Evolutionary conservation across 495 filamentous ascomycete species (phyloP).

Genomic region (Penicillium manginii): DNA sequence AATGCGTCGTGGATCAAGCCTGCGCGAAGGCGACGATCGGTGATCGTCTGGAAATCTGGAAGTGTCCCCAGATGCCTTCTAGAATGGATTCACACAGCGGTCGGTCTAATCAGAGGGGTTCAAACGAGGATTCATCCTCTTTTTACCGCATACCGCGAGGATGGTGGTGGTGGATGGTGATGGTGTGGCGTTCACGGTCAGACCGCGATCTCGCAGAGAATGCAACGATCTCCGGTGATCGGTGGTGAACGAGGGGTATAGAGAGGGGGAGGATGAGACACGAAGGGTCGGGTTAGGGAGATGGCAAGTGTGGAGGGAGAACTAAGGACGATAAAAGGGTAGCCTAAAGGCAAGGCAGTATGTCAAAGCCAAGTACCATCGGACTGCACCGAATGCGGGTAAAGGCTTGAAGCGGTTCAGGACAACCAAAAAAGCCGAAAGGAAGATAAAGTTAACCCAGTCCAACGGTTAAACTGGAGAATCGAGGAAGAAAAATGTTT

Average conservation of each 20-base stretch:
- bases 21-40: conserved; percentile 19
- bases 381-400: conserved; percentile 19
- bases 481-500: neutral
- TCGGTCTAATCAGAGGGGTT: neutral
- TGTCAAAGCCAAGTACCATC: too few species aligned
- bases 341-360: conserved; percentile 8
- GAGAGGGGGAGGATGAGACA: neutral
- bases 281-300: neutral
- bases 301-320: conserved; percentile 5
- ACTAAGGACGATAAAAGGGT: conserved; percentile 1
- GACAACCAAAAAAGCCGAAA: neutral
- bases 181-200: neutral
- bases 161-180: neutral
- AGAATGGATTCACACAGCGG: neutral
- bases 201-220: neutral
- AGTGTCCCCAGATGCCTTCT: neutral
- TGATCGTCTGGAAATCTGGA: neutral
- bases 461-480: neutral
- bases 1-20: conserved; percentile 15
- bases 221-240: neutral
- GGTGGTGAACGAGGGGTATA: conserved; percentile 2
- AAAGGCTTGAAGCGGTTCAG: conserved; percentile 15
- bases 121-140: conserved; percentile 8
- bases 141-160: neutral
- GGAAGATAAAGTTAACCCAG: neutral